These are phyloP conservation scores for Recurvomyces mirabilis DNA, from an alignment of 495 filamentous ascomycete species.

Conservation along the genomic window DNA sequence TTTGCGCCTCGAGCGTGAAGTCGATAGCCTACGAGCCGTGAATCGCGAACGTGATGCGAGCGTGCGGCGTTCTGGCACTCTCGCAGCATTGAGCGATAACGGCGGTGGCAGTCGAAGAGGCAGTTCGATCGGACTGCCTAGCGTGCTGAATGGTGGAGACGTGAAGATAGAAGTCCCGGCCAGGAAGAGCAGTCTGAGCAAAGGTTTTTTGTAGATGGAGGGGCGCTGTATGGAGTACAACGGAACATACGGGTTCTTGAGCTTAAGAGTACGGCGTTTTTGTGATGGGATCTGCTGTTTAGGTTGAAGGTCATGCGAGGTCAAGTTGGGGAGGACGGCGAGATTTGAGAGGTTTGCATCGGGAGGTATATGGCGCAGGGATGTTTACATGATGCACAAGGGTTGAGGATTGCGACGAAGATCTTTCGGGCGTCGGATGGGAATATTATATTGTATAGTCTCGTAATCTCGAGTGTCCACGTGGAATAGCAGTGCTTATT, in stretches of 20 bases:
- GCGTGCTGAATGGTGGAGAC: constrained; percentile 20
- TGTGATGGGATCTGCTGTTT: too few relatives aligned
- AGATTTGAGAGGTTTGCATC: too few relatives aligned
- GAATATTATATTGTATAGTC: constrained; percentile 14
- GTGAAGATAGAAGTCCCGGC: constrained; percentile 25
- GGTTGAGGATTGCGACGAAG: too few relatives aligned
- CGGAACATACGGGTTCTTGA: too few relatives aligned
- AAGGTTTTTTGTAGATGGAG: constrained; percentile 32
- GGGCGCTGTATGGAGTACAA: constrained; percentile 8
- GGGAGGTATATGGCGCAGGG: too few relatives aligned
- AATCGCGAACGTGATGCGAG: constrained; percentile 44
- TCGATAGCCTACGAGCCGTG: constrained; percentile 73
- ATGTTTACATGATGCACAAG: too few relatives aligned
- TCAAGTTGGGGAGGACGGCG: too few relatives aligned
- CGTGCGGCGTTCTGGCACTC: constrained; percentile 30
- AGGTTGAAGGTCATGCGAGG: background rate
- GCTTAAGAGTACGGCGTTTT: too few relatives aligned
- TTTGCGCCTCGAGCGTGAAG: constrained; percentile 71
- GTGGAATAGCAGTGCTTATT: too few relatives aligned
- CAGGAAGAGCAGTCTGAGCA: constrained; percentile 25
- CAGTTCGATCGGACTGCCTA: constrained; percentile 23
- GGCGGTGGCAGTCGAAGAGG: constrained; percentile 32
- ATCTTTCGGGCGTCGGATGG: too few relatives aligned
- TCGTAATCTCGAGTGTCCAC: constrained; percentile 1
- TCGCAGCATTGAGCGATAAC: constrained; percentile 26